A percentile compares a stretch with the other conserved stretches of the same genome.
phyloP scores from a whole-genome alignment of 345 rosid species.

The Populus tremula region DNA sequence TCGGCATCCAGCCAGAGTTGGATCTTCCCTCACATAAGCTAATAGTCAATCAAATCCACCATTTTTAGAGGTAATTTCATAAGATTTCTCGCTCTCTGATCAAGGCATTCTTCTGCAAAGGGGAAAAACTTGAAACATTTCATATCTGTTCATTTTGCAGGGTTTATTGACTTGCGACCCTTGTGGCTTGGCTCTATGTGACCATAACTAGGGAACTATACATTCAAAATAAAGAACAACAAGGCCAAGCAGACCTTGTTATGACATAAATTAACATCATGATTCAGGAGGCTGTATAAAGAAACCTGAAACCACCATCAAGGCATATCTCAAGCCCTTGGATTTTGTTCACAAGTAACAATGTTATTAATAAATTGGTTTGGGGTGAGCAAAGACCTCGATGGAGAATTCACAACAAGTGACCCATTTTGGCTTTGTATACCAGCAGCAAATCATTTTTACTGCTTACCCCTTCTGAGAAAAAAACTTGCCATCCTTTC shows the following conservation, averaged over 20 bases:
- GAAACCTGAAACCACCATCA: neutral
- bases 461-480: neutral
- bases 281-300: neutral
- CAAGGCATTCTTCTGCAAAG: neutral
- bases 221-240: neutral
- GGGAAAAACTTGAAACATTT: neutral
- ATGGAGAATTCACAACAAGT: neutral
- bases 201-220: neutral
- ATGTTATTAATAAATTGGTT: neutral
- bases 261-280: neutral
- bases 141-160: constrained; percentile 12
- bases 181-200: neutral
- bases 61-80: constrained; percentile 5
- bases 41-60: constrained; percentile 3
- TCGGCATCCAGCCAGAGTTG: constrained; percentile 57
- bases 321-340: neutral
- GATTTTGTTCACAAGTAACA: neutral
- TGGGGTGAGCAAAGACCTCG: neutral
- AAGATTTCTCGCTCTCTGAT: neutral
- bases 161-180: constrained; percentile 1
- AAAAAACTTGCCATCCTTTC: neutral
- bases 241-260: neutral
- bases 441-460: neutral
- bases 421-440: neutral
- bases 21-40: constrained; percentile 45